A percentile compares a stretch with the other conserved stretches of the same genome.
Evolutionary conservation across 352 stramenopile species (phyloP).

Genomic region (Phytophthora hibernalis): DNA sequence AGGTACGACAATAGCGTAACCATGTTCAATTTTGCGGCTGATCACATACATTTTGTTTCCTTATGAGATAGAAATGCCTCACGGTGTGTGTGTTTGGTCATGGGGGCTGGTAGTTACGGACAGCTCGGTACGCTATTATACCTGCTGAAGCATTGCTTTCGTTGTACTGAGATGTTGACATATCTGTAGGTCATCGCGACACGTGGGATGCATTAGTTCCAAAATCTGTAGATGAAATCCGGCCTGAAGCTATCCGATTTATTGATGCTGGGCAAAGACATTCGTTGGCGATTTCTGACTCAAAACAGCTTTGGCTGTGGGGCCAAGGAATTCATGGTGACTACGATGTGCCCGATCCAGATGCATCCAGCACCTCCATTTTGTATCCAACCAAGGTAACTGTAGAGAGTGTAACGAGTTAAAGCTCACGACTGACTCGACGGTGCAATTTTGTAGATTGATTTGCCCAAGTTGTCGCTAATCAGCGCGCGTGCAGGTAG

Average conservation of each 20-base stretch:
- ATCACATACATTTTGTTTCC: not conserved
- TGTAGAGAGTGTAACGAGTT: not conserved
- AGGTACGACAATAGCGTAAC: conserved; percentile 33
- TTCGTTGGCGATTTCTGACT: conserved; percentile 74
- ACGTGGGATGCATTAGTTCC: conserved; percentile 73
- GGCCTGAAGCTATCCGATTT: conserved; percentile 55
- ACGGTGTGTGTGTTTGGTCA: conserved; percentile 73
- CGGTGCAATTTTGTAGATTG: conserved; percentile 40
- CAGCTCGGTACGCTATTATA: conserved; percentile 56
- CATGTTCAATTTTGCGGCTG: not conserved
- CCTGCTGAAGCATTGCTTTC: not conserved
- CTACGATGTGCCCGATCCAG: conserved; percentile 45
- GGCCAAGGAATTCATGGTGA: conserved; percentile 71
- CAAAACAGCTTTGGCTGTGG: conserved; percentile 74
- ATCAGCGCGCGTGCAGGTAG: conserved; percentile 63
- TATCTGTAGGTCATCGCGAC: conserved; percentile 64
- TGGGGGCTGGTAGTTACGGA: conserved; percentile 72
- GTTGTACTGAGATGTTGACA: not conserved
- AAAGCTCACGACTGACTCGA: not conserved
- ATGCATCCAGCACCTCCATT: conserved; percentile 58
- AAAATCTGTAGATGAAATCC: conserved; percentile 73
- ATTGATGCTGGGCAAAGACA: conserved; percentile 77
- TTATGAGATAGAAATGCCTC: conserved; percentile 50
- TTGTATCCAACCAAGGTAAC: conserved; percentile 60
- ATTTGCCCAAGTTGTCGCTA: conserved; percentile 56